Evolutionary conservation across 2,329 filamentous ascomycete genomes (phyloP), one percentile per base, ranked within the genome.

Genomic region (Aspergillus sp.): DNA sequence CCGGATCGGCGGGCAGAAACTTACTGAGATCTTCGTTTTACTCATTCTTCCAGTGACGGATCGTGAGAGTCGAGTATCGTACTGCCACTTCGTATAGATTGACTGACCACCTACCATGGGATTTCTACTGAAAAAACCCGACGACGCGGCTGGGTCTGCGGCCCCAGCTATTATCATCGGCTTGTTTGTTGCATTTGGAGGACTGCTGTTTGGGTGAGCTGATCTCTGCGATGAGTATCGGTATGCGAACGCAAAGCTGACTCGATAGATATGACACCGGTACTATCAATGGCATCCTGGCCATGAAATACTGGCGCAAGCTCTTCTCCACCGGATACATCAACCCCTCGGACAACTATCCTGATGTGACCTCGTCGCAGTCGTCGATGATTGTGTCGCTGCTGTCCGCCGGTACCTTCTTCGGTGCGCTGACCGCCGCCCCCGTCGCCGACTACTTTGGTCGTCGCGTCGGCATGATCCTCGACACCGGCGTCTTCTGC

Each of bases 331-430:
- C 68, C 5, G 68, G 68, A 16, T 65, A 64, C 38, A 53, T 64
- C 47, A 72, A 76, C 21, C 68, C 66, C 1, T 57, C 59, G 23
- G 73, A 70, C 58, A 58, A 70, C n/a, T 59, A 74, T 14, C 76
- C 76, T 55, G 69, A 75, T 53, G 65, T 83, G 10, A 76, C 78
- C 6, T 74, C 78, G 78, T 86, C 89, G 54, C 59, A 63, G 38
- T 62, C 59, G 55, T 84, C 82, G 32, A 76, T 86, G 53, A 85
- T 90, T 68, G 84, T 84, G 64, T 89, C 87, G 11, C 88, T 91
- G 59, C 81, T 91, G 53, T 91, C 88, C 31, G 81, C 78, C 64
- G 81, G 83, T 70, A 89, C 88, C 64, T 91, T 91, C 78, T 86
- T 89, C 56, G 85, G 88, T 65, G 86, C 88, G 44, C 68, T 91